Evolutionary conservation across 768 basidiomycete species (phyloP).

Genomic region (Lactarius akahatsu): DNA sequence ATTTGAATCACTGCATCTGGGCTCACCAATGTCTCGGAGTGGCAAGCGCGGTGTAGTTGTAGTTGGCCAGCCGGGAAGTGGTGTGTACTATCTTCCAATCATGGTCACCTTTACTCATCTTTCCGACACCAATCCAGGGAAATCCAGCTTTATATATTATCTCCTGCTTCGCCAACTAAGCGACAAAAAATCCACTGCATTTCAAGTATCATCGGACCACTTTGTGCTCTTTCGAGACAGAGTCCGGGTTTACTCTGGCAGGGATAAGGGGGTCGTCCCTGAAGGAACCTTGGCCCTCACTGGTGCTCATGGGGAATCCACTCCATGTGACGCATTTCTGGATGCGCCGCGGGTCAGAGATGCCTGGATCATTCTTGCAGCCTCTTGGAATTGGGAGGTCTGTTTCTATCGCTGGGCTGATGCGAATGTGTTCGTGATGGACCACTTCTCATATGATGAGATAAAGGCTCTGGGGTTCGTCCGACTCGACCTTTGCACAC

Average conservation of each 20-base stretch:
- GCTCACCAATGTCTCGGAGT: neutral
- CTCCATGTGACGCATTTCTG: neutral
- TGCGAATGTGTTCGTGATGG: neutral
- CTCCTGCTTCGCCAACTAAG: neutral
- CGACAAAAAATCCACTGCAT: neutral
- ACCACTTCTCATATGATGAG: too few species aligned
- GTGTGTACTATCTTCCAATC: neutral
- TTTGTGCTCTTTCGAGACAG: neutral
- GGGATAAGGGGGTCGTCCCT: neutral
- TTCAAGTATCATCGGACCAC: neutral
- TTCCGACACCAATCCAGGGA: neutral
- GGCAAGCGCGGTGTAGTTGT: neutral
- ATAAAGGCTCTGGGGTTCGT: neutral
- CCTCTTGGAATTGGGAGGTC: neutral
- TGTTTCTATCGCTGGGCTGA: neutral
- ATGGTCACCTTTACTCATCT: too few species aligned
- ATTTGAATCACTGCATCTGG: neutral
- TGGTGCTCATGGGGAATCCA: rapidly evolving
- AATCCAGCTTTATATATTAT: neutral
- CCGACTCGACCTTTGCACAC: neutral
- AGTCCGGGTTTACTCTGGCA: neutral
- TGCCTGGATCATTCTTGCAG: neutral
- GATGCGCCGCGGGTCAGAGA: neutral
- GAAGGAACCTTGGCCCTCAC: neutral
- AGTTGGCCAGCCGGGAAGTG: neutral